Evolutionary conservation across 2,329 filamentous ascomycete genomes (phyloP).

Genomic region (Shiraia sp.): DNA sequence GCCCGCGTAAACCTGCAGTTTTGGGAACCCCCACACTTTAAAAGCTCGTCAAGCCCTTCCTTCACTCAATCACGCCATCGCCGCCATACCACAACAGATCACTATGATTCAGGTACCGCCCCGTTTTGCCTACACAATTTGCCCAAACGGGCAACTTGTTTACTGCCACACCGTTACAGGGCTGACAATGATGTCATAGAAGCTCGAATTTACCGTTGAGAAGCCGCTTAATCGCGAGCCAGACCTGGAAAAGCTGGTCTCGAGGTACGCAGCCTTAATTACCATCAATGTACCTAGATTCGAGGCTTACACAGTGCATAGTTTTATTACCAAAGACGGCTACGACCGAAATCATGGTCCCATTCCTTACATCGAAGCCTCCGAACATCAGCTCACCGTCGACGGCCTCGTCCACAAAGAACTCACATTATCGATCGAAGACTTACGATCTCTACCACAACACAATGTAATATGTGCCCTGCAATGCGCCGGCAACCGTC

Average conservation of each 20-base stretch:
- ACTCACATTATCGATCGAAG: constrained; percentile 51
- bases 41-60: constrained; percentile 21
- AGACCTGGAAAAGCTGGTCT: constrained; percentile 48
- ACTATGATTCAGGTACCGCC: constrained; percentile 33
- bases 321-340: constrained; percentile 54
- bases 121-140: constrained; percentile 9
- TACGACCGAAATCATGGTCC: constrained; percentile 64
- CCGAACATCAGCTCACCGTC: constrained; percentile 50
- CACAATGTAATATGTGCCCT: constrained; percentile 60
- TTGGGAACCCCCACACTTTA: constrained; percentile 7
- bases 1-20: constrained; percentile 17
- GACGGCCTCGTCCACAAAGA: constrained; percentile 53
- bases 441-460: constrained; percentile 56
- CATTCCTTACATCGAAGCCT: constrained; percentile 53
- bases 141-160: constrained; percentile 23
- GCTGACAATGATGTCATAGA: constrained; percentile 30
- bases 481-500: constrained; percentile 64
- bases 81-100: constrained; percentile 26
- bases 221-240: constrained; percentile 56
- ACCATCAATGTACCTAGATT: not conserved
- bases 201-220: constrained; percentile 47
- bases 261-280: constrained; percentile 39
- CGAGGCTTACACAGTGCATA: constrained; percentile 9
- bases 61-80: constrained; percentile 31
- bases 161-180: constrained; percentile 1